These are phyloP conservation scores for Plectranthus barbatus DNA, from an alignment of 257 asterid genomes.

Conservation along the genomic window DNA sequence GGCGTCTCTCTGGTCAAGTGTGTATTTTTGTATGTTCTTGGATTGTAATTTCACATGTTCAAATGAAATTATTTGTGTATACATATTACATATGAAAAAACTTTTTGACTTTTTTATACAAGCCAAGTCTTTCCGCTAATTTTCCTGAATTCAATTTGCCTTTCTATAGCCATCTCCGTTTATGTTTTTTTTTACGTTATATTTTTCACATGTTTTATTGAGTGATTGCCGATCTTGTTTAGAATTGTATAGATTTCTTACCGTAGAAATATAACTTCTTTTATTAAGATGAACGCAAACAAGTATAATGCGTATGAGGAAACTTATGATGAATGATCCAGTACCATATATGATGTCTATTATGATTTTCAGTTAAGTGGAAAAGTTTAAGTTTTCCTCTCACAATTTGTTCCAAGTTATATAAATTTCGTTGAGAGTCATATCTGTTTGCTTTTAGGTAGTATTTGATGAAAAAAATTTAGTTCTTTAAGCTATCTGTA, in stretches of 20 bases:
- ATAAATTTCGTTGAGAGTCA: neutral
- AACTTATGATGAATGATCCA: no score
- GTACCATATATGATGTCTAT: neutral
- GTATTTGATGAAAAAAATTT: no score
- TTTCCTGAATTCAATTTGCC: no score
- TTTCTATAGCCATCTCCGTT: no score
- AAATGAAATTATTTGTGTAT: neutral
- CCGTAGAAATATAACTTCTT: no score
- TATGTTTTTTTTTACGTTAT: neutral
- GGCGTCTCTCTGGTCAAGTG: neutral
- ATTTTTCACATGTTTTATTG: neutral
- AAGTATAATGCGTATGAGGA: no score
- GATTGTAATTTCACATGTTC: neutral
- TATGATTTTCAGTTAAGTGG: neutral
- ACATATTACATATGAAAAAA: neutral
- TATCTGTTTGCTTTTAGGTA: neutral
- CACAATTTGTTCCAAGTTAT: neutral
- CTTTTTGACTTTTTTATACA: neutral
- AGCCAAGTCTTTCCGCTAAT: no score
- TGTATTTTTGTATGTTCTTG: neutral
- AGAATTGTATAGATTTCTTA: neutral
- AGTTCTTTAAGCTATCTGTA: neutral
- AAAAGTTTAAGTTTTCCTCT: neutral
- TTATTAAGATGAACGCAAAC: no score
- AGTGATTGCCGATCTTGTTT: neutral